Base-by-base conservation (phyloP, 192 early-diverging fungal genomes). In the Pilobolus umbonatus region DNA sequence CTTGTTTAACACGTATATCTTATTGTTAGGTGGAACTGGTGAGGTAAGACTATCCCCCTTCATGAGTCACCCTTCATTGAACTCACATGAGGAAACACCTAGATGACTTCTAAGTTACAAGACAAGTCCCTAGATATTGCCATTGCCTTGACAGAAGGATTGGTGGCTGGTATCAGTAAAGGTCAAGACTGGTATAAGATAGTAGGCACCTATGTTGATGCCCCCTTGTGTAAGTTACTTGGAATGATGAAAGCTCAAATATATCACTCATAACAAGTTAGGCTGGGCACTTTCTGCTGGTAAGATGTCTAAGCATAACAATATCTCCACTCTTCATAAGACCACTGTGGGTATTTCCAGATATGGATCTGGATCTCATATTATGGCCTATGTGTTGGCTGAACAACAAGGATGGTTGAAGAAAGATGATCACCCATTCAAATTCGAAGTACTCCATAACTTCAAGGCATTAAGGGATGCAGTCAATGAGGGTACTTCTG, bases 121-220 rank as follows among this genome's bases (percentile, higher is more conserved):
- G 74, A 76, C 11, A 86, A 81, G 32, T 76, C 85, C 21, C 42
- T 94, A 28, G 89, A 96, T 69, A 62, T 91, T 19, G 89, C 89
- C 29, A 87, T 96, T 47, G 89, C 90, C 22, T 80, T 96, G 38
- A 96, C 92, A 0, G 93, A 96, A 65, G 93, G 93, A 0, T 63
- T 90, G 2, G 75, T 88, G 38, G 81, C 85, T 14, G 79, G 76
- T 31, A 80, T 69, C 55, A 80, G 80, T 45, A 82, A 75, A 43
- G 77, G 81, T 35, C 79, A 83, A 57, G 73, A 71, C 19, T 73
- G 69, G 26, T 80, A 90, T 57, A 75, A 80, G 40, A 82, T 96
- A 40, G 76, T 92, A 50, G 92, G 90, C 30, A 91, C 88, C 0
- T 93, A 86, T 66, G 87, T 88, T 21, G 73, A 80, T 32, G 79